Evolutionary conservation across 768 basidiomycete species (phyloP), one percentile per base, ranked within the genome.

Genomic region (Paxillus involutus): DNA sequence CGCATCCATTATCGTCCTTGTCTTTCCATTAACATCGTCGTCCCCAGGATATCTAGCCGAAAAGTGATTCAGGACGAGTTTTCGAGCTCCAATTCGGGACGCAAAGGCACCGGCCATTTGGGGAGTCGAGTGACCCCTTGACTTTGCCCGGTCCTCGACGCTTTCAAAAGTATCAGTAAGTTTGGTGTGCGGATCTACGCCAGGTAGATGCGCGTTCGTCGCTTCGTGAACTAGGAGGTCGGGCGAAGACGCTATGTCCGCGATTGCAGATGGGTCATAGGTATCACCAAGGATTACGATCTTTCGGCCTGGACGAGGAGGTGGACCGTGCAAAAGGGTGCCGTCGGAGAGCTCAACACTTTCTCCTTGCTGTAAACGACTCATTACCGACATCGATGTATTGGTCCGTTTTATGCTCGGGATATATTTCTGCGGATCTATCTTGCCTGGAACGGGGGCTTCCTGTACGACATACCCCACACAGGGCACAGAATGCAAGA

Each of bases 101-200:
- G 89, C 94, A 64, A 95, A 95, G 12, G 75, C 75, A 11, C 86
- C 94, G 8, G 92, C 94, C 85, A 94, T 89, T 63, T 91, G 89
- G 1, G 94, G 92, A 12, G 94, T 97, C 5, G 91, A 93, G 69
- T 97, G 94, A 0, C 94, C 94, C 65, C 91, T 80, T 3, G 83
- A 85, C 66, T 77, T 86, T 7, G 91, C 75, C 53, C 84, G 80
- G 36, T 70, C 69, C 62, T 89, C 81, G 7, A 93, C 81, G 13
- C 63, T 77, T 61, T 82, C 79, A 55, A 79, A 79, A 7, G 84
- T 86, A 52, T 91, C 89, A 3, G 65, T 70, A 3, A 71, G 69
- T 65, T 88, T 89, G 13, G 85, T 86, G 26, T 73, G 67, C 6
- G 71, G 65, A 58, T 89, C 85, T 54, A 90, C 68, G 3, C 77